A percentile compares a stretch with the other conserved stretches of the same genome.
Evolutionary conservation across 441 rosid species (phyloP).

Genomic region (Gossypium trilobum): DNA sequence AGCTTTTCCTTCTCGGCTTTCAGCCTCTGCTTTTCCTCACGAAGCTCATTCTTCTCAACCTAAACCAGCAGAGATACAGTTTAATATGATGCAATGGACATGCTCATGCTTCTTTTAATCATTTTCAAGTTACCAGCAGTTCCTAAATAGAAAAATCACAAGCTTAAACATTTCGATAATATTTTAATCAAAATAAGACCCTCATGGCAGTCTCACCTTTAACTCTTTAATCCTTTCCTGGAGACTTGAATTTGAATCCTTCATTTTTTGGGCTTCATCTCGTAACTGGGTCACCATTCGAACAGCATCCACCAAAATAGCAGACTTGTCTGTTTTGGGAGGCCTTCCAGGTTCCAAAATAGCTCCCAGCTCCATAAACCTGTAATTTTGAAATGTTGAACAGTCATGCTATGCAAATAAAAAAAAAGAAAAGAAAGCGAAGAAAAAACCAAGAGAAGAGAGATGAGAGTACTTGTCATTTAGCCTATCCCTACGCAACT

Average conservation of each 20-base stretch:
- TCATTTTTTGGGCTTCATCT: conserved; percentile 77
- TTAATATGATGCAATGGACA: not conserved
- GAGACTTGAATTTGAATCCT: conserved; percentile 72
- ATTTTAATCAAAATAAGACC: not conserved
- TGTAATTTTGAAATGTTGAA: conserved; percentile 18
- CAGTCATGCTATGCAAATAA: not conserved
- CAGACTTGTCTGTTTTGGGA: conserved; percentile 88
- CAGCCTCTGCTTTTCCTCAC: conserved; percentile 91
- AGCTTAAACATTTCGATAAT: not conserved
- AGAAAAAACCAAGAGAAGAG: not conserved
- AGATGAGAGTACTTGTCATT: conserved; percentile 64
- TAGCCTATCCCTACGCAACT: conserved; percentile 82
- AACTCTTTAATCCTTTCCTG: conserved; percentile 90
- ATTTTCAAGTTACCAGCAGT: not conserved
- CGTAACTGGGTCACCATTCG: conserved; percentile 80
- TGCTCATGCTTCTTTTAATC: not conserved
- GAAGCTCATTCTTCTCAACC: conserved; percentile 92
- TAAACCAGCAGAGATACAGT: conserved; percentile 18
- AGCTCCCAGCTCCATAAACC: conserved; percentile 77
- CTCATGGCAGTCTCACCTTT: conserved; percentile 38
- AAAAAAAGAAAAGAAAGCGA: not conserved
- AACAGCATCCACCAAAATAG: conserved; percentile 74
- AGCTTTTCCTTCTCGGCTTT: conserved; percentile 88
- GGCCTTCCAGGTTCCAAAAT: conserved; percentile 84
- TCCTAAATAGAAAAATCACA: no score